These are phyloP conservation scores for Balansia obtecta DNA, from an alignment of 2,329 filamentous ascomycete genomes.

Conservation along the genomic window DNA sequence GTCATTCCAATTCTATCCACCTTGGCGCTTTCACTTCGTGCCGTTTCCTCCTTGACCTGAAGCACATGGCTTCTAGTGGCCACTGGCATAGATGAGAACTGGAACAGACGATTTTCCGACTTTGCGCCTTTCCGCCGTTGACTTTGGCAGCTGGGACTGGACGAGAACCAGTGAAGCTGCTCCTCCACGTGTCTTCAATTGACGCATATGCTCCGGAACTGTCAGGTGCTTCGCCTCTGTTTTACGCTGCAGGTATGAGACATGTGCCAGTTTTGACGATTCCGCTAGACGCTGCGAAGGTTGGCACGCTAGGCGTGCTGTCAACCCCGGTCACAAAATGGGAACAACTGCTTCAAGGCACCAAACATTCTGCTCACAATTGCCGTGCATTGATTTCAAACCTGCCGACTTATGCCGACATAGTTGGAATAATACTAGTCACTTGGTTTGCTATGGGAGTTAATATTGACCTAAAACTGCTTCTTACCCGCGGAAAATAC, in stretches of 20 bases:
- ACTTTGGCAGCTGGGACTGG: neutral
- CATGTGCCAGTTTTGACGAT: neutral
- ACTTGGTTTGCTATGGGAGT: neutral
- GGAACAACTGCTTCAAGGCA: neutral
- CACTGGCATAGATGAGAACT: neutral
- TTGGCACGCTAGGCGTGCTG: neutral
- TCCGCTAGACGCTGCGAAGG: neutral
- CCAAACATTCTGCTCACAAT: neutral
- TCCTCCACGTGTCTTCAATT: neutral
- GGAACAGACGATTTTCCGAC: neutral
- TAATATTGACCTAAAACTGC: neutral
- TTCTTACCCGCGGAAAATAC: neutral
- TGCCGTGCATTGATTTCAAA: neutral
- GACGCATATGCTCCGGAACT: neutral
- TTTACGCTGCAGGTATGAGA: neutral
- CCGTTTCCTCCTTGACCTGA: no score
- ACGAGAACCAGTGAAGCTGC: neutral
- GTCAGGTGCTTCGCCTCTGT: neutral
- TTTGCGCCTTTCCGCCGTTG: neutral
- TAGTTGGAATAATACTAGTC: neutral
- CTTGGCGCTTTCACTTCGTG: no score
- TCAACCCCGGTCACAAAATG: neutral
- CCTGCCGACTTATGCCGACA: neutral
- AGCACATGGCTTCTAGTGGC: neutral
- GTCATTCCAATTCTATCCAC: no score